Conservation (phyloP, 441 rosid species). For the Brassica balearica region DNA sequence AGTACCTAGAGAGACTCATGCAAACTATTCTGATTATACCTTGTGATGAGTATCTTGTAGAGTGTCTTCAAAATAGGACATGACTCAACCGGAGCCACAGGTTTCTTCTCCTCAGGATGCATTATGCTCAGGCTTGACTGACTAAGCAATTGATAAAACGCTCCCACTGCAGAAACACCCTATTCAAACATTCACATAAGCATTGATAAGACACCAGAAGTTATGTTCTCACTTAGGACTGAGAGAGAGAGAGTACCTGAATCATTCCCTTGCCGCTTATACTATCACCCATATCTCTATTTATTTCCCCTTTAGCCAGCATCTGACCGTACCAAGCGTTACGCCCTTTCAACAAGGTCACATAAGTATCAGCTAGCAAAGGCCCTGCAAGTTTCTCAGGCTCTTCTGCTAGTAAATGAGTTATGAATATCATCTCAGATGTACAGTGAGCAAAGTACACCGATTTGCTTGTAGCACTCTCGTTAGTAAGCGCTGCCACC, state of each 20-base stretch:
- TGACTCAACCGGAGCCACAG: constrained; percentile 72
- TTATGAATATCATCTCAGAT: constrained; percentile 83
- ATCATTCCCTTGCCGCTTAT: constrained; percentile 83
- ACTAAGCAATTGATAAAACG: constrained; percentile 71
- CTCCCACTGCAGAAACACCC: constrained; percentile 85
- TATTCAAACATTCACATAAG: constrained; percentile 30
- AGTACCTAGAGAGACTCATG: neutral
- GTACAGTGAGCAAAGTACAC: constrained; percentile 84
- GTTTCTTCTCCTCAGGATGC: constrained; percentile 64
- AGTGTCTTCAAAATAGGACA: constrained; percentile 77
- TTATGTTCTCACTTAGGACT: neutral
- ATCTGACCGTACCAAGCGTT: constrained; percentile 86
- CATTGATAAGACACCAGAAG: neutral
- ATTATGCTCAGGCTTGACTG: constrained; percentile 61
- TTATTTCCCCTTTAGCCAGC: constrained; percentile 65
- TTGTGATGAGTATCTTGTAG: constrained; percentile 62
- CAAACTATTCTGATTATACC: constrained; percentile 45
- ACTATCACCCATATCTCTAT: constrained; percentile 77
- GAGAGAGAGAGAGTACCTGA: constrained; percentile 55
- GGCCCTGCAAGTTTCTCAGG: constrained; percentile 85
- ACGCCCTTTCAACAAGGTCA: constrained; percentile 73
- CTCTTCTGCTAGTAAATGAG: constrained; percentile 76
- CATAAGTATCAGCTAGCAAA: constrained; percentile 79
- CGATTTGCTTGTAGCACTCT: constrained; percentile 82
- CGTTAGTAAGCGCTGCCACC: constrained; percentile 77